A percentile compares a stretch with the other conserved stretches of the same genome.
These are phyloP conservation scores for Termitomyces titanicus DNA, from an alignment of 768 basidiomycete species.

Conservation along the genomic window DNA sequence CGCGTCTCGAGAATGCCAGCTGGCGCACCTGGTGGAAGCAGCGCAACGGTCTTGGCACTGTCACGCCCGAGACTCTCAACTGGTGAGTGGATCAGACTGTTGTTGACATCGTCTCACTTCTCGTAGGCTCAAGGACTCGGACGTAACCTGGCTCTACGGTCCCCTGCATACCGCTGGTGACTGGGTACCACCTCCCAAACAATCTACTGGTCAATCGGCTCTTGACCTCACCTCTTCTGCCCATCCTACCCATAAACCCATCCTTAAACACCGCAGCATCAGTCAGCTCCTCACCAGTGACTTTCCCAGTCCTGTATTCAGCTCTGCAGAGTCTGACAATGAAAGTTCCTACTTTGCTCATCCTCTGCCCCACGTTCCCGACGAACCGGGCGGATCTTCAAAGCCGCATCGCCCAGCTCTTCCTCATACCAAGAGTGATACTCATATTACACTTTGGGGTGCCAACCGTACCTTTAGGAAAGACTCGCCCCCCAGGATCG, in stretches of 20 bases:
- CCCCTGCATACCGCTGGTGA: conserved; percentile 94
- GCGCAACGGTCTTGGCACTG: conserved; percentile 90
- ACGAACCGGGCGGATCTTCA: conserved; percentile 7
- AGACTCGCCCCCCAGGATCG: conserved; percentile 69
- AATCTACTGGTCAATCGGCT: conserved; percentile 31
- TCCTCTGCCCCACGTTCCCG: conserved; percentile 2
- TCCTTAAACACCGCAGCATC: conserved; percentile 93
- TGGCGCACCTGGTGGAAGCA: conserved; percentile 99
- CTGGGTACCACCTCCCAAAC: conserved; percentile 52
- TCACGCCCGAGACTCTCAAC: conserved; percentile 96
- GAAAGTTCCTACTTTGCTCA: conserved; percentile 23
- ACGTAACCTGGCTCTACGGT: conserved; percentile 99
- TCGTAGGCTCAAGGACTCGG: conserved; percentile 94
- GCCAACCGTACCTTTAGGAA: conserved; percentile 50
- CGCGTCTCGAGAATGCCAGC: conserved; percentile 93
- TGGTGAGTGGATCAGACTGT: conserved; percentile 57
- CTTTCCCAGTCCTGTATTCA: conserved; percentile 62
- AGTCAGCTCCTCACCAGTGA: conserved; percentile 83
- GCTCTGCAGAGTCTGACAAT: conserved; percentile 52
- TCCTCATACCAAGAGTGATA: conserved; percentile 85
- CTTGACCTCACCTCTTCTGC: conserved; percentile 42
- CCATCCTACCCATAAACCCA: conserved; percentile 62
- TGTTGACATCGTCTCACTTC: conserved; percentile 3
- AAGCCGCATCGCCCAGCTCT: conserved; percentile 52
- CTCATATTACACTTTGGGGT: conserved; percentile 64